Evolutionary conservation across 148 eudicot species (phyloP), one percentile per base, ranked within the genome.

Genomic region (Polygonum maritimum): DNA sequence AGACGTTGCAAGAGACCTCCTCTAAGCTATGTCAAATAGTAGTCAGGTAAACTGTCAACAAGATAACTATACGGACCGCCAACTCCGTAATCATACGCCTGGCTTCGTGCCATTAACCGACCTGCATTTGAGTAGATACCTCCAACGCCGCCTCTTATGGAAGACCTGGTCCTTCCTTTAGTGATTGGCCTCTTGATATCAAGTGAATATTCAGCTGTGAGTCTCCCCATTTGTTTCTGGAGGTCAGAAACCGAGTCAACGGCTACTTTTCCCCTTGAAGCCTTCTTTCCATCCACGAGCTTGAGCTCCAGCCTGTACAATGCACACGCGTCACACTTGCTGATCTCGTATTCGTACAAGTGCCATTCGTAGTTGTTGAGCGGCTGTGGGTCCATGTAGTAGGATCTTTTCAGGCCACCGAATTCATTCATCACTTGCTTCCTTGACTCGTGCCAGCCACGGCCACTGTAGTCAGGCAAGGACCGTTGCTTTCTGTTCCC

Each of bases 381-480:
- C 18, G 99, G 99, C 71, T 92, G 99, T 54, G 99, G 97, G 47
- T 95, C 99, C 99, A 95, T 95, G 74, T 90, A 95, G 82, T 92
- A 94, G 38, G 98, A 95, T 84, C 99, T 89, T 84, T 95, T 92
- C 52, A 89, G 81, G 47, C 97, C 97, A 65, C 87, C 85, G 67
- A 77, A 91, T 81, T 92, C 97, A 65, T 89, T 91, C 91, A 95
- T 88, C 80, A 95, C 89, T 86, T 92, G 98, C 75, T 95, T 95
- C 81, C 99, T 86, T 1, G 98, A 96, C 85, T 92, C 99, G 54
- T 92, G 99, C 99, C 98, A 96, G 21, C 98, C 98, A 19, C 99
- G 91, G 7, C 98, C 99, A 72, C 86, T 89, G 82, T 92, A 91
- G 77, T 92, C 99, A 14, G 99, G 98, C 58, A 96, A 80, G 69